Evolutionary conservation across 1,139 yeast species (phyloP), one percentile per base, ranked within the genome.

Genomic region (Geotrichum candidum): DNA sequence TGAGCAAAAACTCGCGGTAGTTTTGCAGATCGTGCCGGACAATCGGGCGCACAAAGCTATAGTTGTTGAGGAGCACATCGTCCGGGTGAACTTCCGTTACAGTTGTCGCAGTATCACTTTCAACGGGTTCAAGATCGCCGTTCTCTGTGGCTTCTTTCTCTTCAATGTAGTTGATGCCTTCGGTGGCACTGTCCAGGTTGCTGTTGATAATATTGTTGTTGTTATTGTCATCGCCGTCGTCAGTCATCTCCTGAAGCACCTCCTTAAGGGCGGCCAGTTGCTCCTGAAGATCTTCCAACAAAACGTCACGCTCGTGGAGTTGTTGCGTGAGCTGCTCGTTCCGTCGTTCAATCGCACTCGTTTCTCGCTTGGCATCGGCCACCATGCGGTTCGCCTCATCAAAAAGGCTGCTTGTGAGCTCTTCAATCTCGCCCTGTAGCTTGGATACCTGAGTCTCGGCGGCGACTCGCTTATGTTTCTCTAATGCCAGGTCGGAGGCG

Each of bases 351-450:
- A 71, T 69, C 29, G 72, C 74, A 31, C 76, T 74, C 6, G 76
- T 75, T 59, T 74, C 77, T 11, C 73, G 69, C 56, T 85, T 81
- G 0, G 90, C 91, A 63, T 81, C 79, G 64, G 85, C 82, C n/a
- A 87, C 92, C 86, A 86, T 85, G 59, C 78, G 77, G 71, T 87
- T 87, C 57, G 92, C 92, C 70, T 87, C 89, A 67, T 82, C 85
- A 72, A 87, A 87, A 63, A 87, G 76, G 13, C 86, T 81, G 10
- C 85, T 86, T 0, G 88, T 83, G 67, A 87, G 76, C 62, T 87
- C 90, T 70, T 86, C 90, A 58, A 86, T 85, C 69, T 87, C 92
- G n/a, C 77, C 82, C 64, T 84, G 80, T 53, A 87, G 75, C 65
- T 77, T 76, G 61, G 77, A 75, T 60, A 82, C 80, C 68, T 84